A percentile compares a stretch with the other conserved stretches of the same genome.
Evolutionary conservation across 257 asterid species (phyloP).

Genomic region (Anisodus tanguticus): DNA sequence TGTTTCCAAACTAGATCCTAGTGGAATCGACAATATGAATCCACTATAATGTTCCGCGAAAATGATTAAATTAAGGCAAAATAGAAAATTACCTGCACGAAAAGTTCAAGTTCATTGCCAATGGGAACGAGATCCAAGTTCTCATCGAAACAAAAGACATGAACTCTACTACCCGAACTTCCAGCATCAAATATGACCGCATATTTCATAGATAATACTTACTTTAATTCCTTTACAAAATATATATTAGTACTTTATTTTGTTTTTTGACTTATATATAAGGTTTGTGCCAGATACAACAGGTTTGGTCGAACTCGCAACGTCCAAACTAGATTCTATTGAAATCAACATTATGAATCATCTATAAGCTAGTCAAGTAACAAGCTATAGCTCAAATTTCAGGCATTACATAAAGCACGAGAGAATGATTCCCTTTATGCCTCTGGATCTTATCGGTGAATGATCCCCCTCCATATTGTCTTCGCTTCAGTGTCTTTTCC

Average conservation of each 20-base stretch:
- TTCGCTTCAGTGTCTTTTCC: no score
- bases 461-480: no score
- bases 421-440: no score
- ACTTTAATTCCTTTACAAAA: background rate
- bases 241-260: no score
- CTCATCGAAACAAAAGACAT: conserved; percentile 44
- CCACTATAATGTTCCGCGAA: background rate
- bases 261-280: no score
- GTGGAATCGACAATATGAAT: conserved; percentile 1
- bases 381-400: no score
- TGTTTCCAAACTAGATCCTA: background rate
- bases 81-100: conserved; percentile 11
- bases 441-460: no score
- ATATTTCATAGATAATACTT: conserved; percentile 38
- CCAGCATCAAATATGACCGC: conserved; percentile 53
- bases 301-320: no score
- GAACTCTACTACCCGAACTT: conserved; percentile 51
- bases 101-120: conserved; percentile 43
- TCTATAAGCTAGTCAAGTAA: no score
- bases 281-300: no score
- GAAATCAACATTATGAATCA: no score
- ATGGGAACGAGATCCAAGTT: conserved; percentile 36
- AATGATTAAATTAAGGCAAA: background rate
- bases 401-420: conserved; percentile 33
- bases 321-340: no score